phyloP scores from a whole-genome alignment of 2,329 filamentous ascomycete species.

The Phaeophleospora eucalypticola region DNA sequence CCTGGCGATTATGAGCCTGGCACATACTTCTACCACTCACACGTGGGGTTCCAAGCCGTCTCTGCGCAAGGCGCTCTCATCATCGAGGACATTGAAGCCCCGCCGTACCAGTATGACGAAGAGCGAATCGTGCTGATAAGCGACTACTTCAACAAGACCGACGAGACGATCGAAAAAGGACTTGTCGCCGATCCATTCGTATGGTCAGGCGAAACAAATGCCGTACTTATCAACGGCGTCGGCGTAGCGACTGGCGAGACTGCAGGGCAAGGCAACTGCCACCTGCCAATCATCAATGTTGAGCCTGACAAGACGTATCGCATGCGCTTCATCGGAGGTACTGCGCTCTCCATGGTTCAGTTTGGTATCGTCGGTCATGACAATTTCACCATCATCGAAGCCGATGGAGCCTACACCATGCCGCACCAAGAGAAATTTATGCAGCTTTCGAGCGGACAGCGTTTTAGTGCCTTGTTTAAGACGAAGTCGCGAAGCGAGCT shows the following conservation, averaged over 20 bases:
- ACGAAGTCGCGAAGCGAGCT: conserved; percentile 50
- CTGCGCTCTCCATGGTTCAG: conserved; percentile 52
- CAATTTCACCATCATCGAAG: conserved; percentile 56
- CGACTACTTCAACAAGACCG: conserved; percentile 56
- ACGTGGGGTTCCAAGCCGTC: conserved; percentile 59
- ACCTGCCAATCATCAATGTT: conserved; percentile 51
- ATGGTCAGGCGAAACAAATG: conserved; percentile 58
- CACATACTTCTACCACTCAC: conserved; percentile 66
- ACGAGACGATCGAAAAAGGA: conserved; percentile 49
- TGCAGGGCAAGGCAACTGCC: conserved; percentile 20
- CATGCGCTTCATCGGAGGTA: conserved; percentile 56
- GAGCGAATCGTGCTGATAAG: conserved; percentile 54
- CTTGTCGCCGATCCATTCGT: conserved; percentile 48
- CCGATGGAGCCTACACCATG: conserved; percentile 53
- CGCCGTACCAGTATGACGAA: conserved; percentile 59
- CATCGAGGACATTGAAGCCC: conserved; percentile 46
- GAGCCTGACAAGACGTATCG: conserved; percentile 59
- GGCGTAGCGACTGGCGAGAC: conserved; percentile 18
- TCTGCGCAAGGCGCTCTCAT: conserved; percentile 57
- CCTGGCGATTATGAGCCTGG: conserved; percentile 53
- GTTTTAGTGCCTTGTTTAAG: conserved; percentile 55
- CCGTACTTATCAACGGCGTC: conserved; percentile 56
- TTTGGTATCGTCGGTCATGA: conserved; percentile 56
- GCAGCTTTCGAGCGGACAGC: conserved; percentile 56
- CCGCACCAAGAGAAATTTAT: conserved; percentile 47